A percentile compares a stretch with the other conserved stretches of the same genome.
Conservation (phyloP, 108 stramenopile species). For the Nannochloropsis gaditana region DNA sequence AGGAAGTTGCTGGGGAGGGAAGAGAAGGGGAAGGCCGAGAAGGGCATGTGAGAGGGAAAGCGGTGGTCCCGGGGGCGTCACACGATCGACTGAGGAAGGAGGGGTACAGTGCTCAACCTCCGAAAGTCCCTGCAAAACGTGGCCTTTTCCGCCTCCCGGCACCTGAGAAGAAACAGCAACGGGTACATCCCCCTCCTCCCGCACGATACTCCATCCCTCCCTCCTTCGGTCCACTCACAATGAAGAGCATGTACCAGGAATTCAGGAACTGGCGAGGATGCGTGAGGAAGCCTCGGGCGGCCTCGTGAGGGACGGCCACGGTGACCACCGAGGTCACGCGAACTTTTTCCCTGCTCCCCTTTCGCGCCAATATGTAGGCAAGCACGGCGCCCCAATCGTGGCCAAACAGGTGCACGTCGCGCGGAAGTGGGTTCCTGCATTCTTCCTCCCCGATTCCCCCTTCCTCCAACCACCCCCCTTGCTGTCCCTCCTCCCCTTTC, state of each 20-base stretch:
- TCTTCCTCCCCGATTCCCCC: background rate
- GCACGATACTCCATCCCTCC: background rate
- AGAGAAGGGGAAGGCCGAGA: background rate
- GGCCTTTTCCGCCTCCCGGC: too few relatives aligned
- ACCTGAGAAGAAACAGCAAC: background rate
- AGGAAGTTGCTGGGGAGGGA: background rate
- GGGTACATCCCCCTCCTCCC: background rate
- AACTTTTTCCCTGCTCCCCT: background rate
- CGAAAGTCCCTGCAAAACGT: too few relatives aligned
- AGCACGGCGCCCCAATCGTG: slow-evolving; percentile 3
- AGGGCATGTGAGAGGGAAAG: background rate
- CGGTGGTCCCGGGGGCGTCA: too few relatives aligned
- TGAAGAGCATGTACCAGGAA: slow-evolving; percentile 3
- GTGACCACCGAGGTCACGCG: background rate
- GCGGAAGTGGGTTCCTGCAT: background rate
- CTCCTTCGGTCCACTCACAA: background rate
- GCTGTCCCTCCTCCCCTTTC: background rate
- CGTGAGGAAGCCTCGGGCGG: background rate
- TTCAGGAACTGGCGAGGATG: background rate
- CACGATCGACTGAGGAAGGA: too few relatives aligned
- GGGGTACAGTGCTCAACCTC: too few relatives aligned
- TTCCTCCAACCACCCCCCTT: background rate
- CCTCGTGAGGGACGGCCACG: background rate
- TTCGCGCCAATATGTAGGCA: background rate
- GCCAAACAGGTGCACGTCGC: background rate